Conservation (phyloP, 2,329 filamentous ascomycete species). For the Cryphonectria parasitica region DNA sequence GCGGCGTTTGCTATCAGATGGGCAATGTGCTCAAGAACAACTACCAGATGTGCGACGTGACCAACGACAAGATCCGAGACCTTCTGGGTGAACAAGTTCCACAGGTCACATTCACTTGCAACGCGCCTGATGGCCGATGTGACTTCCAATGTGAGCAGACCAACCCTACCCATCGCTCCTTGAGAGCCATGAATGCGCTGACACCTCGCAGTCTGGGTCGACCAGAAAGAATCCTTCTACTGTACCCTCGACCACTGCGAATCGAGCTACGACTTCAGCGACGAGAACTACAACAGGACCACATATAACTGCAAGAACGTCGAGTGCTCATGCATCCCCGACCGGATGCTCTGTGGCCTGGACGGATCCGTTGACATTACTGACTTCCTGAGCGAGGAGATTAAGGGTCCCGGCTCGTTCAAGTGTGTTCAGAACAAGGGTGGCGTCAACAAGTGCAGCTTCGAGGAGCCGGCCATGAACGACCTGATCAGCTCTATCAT, state of each 20-base stretch:
- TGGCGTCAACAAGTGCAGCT: slow-evolving; percentile 70
- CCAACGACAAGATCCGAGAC: slow-evolving; percentile 89
- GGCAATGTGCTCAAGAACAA: slow-evolving; percentile 92
- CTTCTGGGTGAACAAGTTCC: slow-evolving; percentile 84
- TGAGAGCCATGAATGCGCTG: slow-evolving; percentile 1
- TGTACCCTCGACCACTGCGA: slow-evolving; percentile 84
- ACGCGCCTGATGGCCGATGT: slow-evolving; percentile 73
- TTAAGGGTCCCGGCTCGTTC: slow-evolving; percentile 87
- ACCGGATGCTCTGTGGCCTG: slow-evolving; percentile 92
- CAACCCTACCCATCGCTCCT: slow-evolving; percentile 39
- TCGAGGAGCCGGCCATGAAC: slow-evolving; percentile 92
- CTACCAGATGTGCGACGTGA: slow-evolving; percentile 97
- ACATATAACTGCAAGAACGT: slow-evolving; percentile 84
- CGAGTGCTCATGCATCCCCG: slow-evolving; percentile 84
- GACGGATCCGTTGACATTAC: slow-evolving; percentile 88
- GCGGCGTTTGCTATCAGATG: slow-evolving; percentile 88
- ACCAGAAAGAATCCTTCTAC: slow-evolving; percentile 92
- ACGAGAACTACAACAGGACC: slow-evolving; percentile 73
- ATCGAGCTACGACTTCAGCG: slow-evolving; percentile 70
- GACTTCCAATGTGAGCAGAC: slow-evolving; percentile 85
- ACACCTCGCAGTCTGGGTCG: slow-evolving; percentile 82
- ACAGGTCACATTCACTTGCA: slow-evolving; percentile 93
- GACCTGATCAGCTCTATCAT: slow-evolving; percentile 86
- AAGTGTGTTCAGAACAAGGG: slow-evolving; percentile 71
- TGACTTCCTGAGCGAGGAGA: slow-evolving; percentile 81